Evolutionary conservation across 129 eudicot species (phyloP).

Genomic region (Centrapalus pauciflorus): DNA sequence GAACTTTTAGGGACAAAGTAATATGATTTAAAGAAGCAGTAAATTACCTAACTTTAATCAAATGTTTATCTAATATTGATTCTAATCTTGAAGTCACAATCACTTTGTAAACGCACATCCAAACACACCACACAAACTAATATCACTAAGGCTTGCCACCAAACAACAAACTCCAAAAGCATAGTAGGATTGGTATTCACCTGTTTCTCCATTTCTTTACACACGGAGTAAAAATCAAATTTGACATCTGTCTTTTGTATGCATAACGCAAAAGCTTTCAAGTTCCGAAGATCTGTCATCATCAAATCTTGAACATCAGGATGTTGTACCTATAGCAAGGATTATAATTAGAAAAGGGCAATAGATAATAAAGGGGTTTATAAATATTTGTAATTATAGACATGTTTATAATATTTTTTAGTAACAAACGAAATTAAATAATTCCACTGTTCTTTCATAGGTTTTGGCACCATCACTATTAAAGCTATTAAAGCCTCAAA

Average conservation of each 20-base stretch:
- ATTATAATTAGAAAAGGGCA: conserved; percentile 9
- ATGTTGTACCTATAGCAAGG: conserved; percentile 70
- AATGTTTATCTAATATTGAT: background rate
- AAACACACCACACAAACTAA: too few species aligned
- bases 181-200: conserved; percentile 28
- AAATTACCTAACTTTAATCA: background rate
- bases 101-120: background rate
- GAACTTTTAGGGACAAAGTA: too few species aligned
- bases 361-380: too few species aligned
- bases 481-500: background rate
- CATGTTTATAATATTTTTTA: too few species aligned
- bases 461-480: too few species aligned
- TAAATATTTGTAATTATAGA: too few species aligned
- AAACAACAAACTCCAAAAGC: background rate
- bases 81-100: background rate
- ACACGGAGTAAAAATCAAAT: conserved; percentile 80
- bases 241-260: conserved; percentile 90
- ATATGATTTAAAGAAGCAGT: too few species aligned
- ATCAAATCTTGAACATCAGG: conserved; percentile 92
- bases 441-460: too few species aligned
- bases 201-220: conserved; percentile 98
- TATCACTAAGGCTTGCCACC: background rate
- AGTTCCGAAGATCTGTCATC: conserved; percentile 92
- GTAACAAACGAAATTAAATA: too few species aligned
- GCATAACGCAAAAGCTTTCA: conserved; percentile 89